Base-by-base conservation (phyloP, 257 asterid genomes). In the Cruciata laevipes region DNA sequence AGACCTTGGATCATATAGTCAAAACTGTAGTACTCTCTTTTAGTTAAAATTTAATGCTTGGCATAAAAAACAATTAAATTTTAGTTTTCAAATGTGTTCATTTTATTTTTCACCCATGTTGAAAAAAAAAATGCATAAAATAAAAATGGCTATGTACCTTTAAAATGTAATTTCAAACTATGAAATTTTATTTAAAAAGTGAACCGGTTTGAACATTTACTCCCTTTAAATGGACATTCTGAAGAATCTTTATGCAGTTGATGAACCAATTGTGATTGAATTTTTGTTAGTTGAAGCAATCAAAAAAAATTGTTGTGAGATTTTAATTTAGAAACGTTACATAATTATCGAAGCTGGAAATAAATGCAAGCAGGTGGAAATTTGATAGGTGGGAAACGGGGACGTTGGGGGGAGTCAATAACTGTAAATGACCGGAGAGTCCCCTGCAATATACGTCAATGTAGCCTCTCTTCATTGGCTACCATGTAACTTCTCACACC, bases 371-470 rank as follows among this genome's bases (percentile, higher is more conserved):
- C 51, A 17, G 51, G 51, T 42, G 51, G 51, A 42, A n/a, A 4
- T 51, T 53, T n/a, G 11, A 53, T 25, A 44, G 31, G n/a, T 9
- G 6, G 20, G 47, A 24, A 66, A 27, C 20, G 12, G 33, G 33
- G 17, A 23, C 63, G 57, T 31, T 59, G 20, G 17, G 63, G 63
- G 35, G 52, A 3, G 31, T 7, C 63, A 67, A 32, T 47, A 47
- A 47, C 55, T 16, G 55, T 42, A 47, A 47, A 14, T 47, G 55
- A 47, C 63, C 3, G 37, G 33, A 31, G 27, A n/a, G n/a, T n/a
- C 6, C 63, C 71, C 71, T 31, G 58, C 23, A 11, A 32, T 10
- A 52, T 31, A 57, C 62, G 66, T 69, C 65, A 69, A 57, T 57
- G 58, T 3, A 4, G 65, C 14, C 56, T 25, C 60, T 37, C 66